These are phyloP conservation scores for Candida tammaniensis DNA, from an alignment of 805 yeast genomes.

Conservation along the genomic window DNA sequence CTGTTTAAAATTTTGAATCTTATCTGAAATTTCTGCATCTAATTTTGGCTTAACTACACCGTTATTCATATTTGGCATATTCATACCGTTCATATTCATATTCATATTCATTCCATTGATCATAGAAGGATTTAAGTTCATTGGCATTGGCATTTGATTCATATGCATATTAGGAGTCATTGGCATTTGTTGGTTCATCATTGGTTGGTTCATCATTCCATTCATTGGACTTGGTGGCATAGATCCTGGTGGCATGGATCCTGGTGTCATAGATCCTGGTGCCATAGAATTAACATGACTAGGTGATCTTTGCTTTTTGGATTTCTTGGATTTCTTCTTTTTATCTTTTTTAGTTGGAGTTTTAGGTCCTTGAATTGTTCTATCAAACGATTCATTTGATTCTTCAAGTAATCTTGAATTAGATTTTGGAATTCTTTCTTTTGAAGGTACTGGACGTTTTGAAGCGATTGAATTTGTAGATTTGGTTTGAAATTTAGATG, in stretches of 20 bases:
- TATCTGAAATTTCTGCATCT: conserved; percentile 22
- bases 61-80: neutral
- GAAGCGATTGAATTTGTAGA: neutral
- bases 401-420: too few species aligned
- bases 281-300: neutral
- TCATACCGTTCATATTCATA: conserved; percentile 4
- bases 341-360: conserved; percentile 5
- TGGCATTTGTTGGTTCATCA: conserved; percentile 2
- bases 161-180: conserved; percentile 1
- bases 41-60: conserved; percentile 8
- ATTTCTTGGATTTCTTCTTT: conserved; percentile 5
- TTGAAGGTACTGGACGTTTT: neutral
- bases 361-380: too few species aligned
- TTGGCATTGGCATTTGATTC: too few species aligned
- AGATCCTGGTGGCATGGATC: too few species aligned
- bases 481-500: conserved; percentile 16
- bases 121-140: conserved; percentile 3
- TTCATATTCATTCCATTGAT: conserved; percentile 5
- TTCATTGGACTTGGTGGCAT: neutral
- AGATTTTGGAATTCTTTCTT: too few species aligned
- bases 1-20: conserved; percentile 31
- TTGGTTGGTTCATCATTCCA: conserved; percentile 1
- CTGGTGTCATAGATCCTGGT: neutral
- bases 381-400: too few species aligned
- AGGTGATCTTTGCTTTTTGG: conserved; percentile 1